A percentile compares a stretch with the other conserved stretches of the same genome.
phyloP scores from a whole-genome alignment of 2,329 filamentous ascomycete genomes.

The Xylariaceae sp. region DNA sequence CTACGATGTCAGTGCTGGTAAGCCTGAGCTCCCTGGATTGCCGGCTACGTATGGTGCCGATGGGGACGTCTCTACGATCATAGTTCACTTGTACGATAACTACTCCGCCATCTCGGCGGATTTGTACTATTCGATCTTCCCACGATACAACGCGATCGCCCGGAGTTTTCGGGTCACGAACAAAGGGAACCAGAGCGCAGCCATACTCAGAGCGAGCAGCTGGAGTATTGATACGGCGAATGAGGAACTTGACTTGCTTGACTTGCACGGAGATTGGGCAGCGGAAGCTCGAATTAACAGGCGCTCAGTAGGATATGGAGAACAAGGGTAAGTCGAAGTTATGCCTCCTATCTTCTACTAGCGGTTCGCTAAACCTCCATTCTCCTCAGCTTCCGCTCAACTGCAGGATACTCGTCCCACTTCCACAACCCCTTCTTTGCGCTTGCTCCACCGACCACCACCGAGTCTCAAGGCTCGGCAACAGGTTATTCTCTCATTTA shows the following conservation, averaged over 20 bases:
- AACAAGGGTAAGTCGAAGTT: slow-evolving; percentile 51
- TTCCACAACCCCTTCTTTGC: slow-evolving; percentile 69
- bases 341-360: neutral
- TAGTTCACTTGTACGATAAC: slow-evolving; percentile 64
- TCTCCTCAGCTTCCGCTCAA: slow-evolving; percentile 61
- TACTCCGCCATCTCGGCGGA: slow-evolving; percentile 63
- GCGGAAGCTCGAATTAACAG: slow-evolving; percentile 62
- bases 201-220: slow-evolving; percentile 63
- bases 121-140: slow-evolving; percentile 68
- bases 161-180: slow-evolving; percentile 68
- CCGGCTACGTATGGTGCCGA: slow-evolving; percentile 64
- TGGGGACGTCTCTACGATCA: slow-evolving; percentile 62
- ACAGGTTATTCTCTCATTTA: slow-evolving; percentile 71
- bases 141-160: slow-evolving; percentile 64
- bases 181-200: slow-evolving; percentile 57
- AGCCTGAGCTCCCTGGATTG: slow-evolving; percentile 60
- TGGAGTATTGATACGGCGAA: slow-evolving; percentile 67
- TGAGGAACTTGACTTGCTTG: slow-evolving; percentile 66
- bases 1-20: slow-evolving; percentile 60
- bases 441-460: slow-evolving; percentile 60
- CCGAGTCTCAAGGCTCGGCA: slow-evolving; percentile 64
- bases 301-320: slow-evolving; percentile 61
- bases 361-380: slow-evolving; percentile 25
- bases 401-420: slow-evolving; percentile 66
- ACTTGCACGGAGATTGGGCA: slow-evolving; percentile 67